phyloP scores from a whole-genome alignment of 257 asterid species.

The Solanum phureja region DNA sequence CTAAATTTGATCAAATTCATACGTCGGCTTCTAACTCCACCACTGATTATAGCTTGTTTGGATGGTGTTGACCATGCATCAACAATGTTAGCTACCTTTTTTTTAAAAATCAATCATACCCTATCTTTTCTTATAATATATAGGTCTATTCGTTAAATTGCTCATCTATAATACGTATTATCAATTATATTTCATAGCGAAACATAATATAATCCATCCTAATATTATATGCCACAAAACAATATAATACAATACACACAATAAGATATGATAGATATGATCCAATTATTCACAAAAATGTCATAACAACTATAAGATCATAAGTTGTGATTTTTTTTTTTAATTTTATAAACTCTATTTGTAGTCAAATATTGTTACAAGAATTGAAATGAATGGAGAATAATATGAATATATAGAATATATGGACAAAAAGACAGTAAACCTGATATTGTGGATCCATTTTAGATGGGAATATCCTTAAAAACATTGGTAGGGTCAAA shows the following conservation, averaged over 20 bases:
- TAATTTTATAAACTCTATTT: not conserved
- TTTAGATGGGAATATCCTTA: constrained; percentile 1
- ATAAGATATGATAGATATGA: not conserved
- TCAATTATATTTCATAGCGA: no score
- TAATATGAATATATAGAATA: not conserved
- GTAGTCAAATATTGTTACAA: not conserved
- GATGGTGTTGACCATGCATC: no score
- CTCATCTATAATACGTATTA: no score
- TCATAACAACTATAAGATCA: not conserved
- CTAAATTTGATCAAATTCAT: no score
- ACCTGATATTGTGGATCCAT: not conserved
- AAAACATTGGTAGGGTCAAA: constrained; percentile 14
- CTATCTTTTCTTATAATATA: not conserved
- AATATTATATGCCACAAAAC: no score
- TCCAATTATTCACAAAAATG: not conserved
- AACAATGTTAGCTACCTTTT: no score
- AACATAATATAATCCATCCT: no score
- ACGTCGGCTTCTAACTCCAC: not conserved
- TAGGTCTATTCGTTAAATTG: no score
- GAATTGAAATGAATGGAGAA: not conserved
- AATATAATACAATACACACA: no score
- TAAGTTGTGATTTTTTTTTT: not conserved
- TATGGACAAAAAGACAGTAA: not conserved
- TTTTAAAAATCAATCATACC: not conserved
- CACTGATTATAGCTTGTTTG: no score